phyloP scores from a whole-genome alignment of 2,329 filamentous ascomycete species.

The Beauveria bassiana region DNA sequence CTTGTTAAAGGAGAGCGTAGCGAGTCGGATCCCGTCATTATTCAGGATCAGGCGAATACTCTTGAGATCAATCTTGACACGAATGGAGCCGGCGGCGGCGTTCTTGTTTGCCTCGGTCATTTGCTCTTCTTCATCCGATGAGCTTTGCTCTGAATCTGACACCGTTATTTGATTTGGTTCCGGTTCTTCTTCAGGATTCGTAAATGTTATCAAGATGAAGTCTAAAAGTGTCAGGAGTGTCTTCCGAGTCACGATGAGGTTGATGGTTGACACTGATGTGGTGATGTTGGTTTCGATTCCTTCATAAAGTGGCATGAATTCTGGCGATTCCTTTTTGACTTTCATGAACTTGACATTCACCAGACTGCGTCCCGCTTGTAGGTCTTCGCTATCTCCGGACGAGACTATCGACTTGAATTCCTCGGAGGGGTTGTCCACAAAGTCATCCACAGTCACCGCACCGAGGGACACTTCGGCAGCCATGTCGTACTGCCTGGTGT shows the following conservation, averaged over 20 bases:
- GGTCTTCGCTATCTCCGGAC: slow-evolving; percentile 65
- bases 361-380: slow-evolving; percentile 68
- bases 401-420: slow-evolving; percentile 99
- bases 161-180: slow-evolving; percentile 16
- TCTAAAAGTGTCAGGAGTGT: slow-evolving; percentile 88
- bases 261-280: slow-evolving; percentile 88
- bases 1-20: slow-evolving; percentile 85
- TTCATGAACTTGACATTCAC: slow-evolving; percentile 84
- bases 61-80: slow-evolving; percentile 88
- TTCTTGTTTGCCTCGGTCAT: slow-evolving; percentile 27
- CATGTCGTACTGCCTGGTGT: slow-evolving; percentile 85
- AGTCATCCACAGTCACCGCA: slow-evolving; percentile 84
- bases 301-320: slow-evolving; percentile 87
- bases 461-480: slow-evolving; percentile 83
- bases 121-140: slow-evolving; percentile 31
- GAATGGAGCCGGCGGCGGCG: slow-evolving; percentile 61
- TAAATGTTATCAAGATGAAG: slow-evolving; percentile 89
- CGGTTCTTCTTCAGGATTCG: slow-evolving; percentile 41
- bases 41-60: slow-evolving; percentile 92
- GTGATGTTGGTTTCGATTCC: slow-evolving; percentile 91
- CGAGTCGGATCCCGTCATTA: slow-evolving; percentile 91
- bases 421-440: slow-evolving; percentile 78
- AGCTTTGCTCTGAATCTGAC: slow-evolving; percentile 31
- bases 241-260: slow-evolving; percentile 85
- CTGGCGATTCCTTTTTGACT: slow-evolving; percentile 84